Conservation (phyloP, 176 grass and related monocot species). For the Guadua angustifolia region DNA sequence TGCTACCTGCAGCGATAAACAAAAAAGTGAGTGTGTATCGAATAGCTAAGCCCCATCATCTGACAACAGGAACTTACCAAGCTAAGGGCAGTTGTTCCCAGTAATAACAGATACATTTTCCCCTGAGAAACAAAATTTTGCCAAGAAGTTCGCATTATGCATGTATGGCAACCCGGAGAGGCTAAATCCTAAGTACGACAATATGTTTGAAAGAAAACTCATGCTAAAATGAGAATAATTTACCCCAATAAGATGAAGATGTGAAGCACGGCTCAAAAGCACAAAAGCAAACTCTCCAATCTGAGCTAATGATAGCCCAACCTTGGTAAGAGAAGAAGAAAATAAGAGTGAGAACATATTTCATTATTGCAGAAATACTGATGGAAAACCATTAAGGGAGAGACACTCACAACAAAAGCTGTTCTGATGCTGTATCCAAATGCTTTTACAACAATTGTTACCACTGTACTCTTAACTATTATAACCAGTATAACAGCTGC, state of each 20-base stretch:
- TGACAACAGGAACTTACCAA: conserved; percentile 61
- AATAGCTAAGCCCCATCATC: conserved; percentile 33
- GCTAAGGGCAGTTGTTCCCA: conserved; percentile 96
- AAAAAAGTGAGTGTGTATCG: conserved; percentile 25
- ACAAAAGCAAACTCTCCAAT: conserved; percentile 99
- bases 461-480: conserved; percentile 80
- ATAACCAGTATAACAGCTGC: conserved; percentile 97
- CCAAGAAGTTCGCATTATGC: conserved; percentile 19
- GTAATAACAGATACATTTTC: conserved; percentile 98
- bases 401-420: conserved; percentile 85
- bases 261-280: conserved; percentile 92
- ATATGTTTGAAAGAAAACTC: conserved; percentile 20
- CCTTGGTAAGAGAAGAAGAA: conserved; percentile 52
- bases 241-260: conserved; percentile 97
- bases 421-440: conserved; percentile 94
- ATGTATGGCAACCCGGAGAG: conserved; percentile 6
- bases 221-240: conserved; percentile 39
- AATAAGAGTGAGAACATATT: conserved; percentile 34
- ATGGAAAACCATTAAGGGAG: neutral
- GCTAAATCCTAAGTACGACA: conserved; percentile 21
- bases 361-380: conserved; percentile 14
- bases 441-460: conserved; percentile 83
- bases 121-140: conserved; percentile 49
- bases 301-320: conserved; percentile 97
- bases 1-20: conserved; percentile 68